These are phyloP conservation scores for Xerocomus spinulosus DNA, from an alignment of 768 basidiomycete species.

Conservation along the genomic window DNA sequence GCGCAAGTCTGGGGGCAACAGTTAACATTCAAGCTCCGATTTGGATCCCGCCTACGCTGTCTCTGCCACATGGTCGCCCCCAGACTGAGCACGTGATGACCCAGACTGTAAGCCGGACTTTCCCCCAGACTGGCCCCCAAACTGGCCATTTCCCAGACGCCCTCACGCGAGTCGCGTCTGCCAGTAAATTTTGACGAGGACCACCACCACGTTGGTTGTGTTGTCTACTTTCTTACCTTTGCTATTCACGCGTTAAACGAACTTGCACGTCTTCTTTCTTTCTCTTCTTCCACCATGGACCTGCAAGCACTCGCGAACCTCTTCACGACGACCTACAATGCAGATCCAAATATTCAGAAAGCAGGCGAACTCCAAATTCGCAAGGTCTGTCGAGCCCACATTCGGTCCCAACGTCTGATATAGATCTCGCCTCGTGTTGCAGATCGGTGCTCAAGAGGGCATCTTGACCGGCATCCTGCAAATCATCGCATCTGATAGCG, in stretches of 20 bases:
- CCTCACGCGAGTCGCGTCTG: too few species aligned
- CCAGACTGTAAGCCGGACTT: too few species aligned
- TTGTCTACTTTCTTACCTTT: too few species aligned
- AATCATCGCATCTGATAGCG: conserved; percentile 73
- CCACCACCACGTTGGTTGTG: not conserved
- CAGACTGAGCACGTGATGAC: too few species aligned
- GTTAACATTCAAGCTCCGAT: too few species aligned
- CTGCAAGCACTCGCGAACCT: conserved; percentile 70
- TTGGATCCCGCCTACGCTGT: too few species aligned
- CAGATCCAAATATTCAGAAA: conserved; percentile 84
- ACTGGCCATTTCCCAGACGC: too few species aligned
- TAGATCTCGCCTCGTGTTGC: conserved; percentile 5
- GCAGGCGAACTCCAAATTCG: conserved; percentile 84
- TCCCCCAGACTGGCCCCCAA: too few species aligned
- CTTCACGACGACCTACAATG: conserved; percentile 74
- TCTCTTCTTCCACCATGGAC: conserved; percentile 47
- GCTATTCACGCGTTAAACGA: not conserved
- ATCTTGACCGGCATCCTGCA: conserved; percentile 79
- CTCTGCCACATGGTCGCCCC: too few species aligned
- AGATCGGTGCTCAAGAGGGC: conserved; percentile 80
- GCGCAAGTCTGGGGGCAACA: too few species aligned
- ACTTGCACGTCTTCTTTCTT: not conserved
- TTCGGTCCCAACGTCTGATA: not conserved
- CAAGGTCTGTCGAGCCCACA: conserved; percentile 46
- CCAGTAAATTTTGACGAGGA: conserved; percentile 1